phyloP scores from a whole-genome alignment of 73 alveolate genomes.

The Breviolum minutum region DNA sequence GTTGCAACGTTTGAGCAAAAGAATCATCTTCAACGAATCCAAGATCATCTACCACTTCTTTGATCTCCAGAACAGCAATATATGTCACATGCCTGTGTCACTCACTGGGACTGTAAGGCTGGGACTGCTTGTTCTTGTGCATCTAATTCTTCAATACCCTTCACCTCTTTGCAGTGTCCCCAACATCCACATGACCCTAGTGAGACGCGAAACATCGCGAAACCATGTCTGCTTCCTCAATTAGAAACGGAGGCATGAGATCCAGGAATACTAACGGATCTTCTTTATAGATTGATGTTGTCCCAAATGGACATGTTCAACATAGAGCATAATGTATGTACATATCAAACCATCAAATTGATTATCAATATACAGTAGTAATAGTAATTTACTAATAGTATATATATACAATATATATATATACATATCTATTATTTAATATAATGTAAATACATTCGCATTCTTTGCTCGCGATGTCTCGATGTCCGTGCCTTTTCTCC shows the following conservation, averaged over 20 bases:
- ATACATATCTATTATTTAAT: too few relatives aligned
- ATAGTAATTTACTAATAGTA: background rate
- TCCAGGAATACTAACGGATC: background rate
- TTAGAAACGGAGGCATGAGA: background rate
- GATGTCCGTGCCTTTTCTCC: conserved; percentile 53
- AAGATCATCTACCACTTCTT: background rate
- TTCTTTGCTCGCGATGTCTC: too few relatives aligned
- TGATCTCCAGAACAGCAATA: too few relatives aligned
- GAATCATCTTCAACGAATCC: background rate
- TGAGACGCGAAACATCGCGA: too few relatives aligned
- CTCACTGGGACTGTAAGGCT: background rate
- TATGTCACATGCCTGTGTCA: background rate
- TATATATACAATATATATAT: too few relatives aligned
- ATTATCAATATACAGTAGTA: too few relatives aligned
- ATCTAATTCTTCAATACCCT: conserved; percentile 85
- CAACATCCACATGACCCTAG: too few relatives aligned
- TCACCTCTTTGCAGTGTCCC: conserved; percentile 14
- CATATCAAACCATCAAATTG: background rate
- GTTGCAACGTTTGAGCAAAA: too few relatives aligned
- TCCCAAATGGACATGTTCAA: too few relatives aligned
- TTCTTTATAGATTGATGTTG: too few relatives aligned
- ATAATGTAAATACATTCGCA: too few relatives aligned
- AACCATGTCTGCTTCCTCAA: too few relatives aligned
- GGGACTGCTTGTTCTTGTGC: conserved; percentile 80
- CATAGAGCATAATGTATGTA: background rate